Percentiles rank a stretch among this genome's conserved stretches.
Evolutionary conservation across 495 filamentous ascomycete genomes (phyloP).

Genomic region (Daldinia vernicosa): DNA sequence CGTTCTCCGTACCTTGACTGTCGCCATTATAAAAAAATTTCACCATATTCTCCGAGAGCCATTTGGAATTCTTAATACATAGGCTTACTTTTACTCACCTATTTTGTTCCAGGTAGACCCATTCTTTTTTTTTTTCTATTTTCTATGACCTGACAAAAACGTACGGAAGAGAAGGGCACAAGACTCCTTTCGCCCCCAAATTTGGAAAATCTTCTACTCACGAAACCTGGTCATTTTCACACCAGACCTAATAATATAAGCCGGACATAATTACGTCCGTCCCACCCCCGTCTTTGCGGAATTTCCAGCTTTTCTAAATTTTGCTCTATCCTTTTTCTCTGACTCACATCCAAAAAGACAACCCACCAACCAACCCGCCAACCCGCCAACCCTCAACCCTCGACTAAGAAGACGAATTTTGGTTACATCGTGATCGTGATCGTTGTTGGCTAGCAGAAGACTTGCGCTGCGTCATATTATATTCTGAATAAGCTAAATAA

Average conservation of each 20-base stretch:
- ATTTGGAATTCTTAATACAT: conserved; percentile 21
- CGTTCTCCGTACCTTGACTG: conserved; percentile 33
- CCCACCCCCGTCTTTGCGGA: conserved; percentile 20
- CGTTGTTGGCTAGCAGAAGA: conserved; percentile 6
- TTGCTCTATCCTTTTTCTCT: conserved; percentile 18
- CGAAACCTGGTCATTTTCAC: conserved; percentile 24
- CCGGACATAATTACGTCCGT: conserved; percentile 38
- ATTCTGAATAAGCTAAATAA: conserved; percentile 13
- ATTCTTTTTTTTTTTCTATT: conserved; percentile 18
- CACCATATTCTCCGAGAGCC: neutral
- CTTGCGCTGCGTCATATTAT: conserved; percentile 21
- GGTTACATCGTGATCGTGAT: conserved; percentile 12
- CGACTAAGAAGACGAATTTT: neutral
- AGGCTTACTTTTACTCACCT: conserved; percentile 32
- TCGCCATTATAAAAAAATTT: conserved; percentile 36
- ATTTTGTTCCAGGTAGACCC: conserved; percentile 33
- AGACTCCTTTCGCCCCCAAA: conserved; percentile 40
- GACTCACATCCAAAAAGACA: conserved; percentile 8
- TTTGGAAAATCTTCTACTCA: conserved; percentile 12
- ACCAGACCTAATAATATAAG: conserved; percentile 21
- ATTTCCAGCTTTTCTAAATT: conserved; percentile 11
- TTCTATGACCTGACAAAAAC: conserved; percentile 33
- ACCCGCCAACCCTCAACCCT: neutral
- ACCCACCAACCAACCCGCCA: neutral
- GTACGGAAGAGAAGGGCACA: conserved; percentile 38